These are phyloP conservation scores for Graphilbum ipis-grandicollis DNA, from an alignment of 2,329 filamentous ascomycete genomes.

Conservation along the genomic window DNA sequence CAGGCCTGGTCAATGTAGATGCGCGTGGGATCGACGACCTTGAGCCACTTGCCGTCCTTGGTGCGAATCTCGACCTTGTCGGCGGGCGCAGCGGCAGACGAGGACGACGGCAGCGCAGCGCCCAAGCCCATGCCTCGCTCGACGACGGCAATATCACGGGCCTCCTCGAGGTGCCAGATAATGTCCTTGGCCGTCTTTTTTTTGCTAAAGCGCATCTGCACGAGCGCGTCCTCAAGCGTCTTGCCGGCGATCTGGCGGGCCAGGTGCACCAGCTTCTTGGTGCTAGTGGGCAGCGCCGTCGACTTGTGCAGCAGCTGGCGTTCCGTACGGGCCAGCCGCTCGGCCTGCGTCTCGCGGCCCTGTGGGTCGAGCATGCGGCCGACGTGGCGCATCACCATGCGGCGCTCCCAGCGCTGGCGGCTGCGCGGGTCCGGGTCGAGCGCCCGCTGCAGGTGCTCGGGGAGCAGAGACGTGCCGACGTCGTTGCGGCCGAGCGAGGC, in stretches of 20 bases:
- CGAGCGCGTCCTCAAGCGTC: slow-evolving; percentile 79
- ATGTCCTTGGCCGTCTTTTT: slow-evolving; percentile 83
- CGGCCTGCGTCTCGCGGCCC: slow-evolving; percentile 32
- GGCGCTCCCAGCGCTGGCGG: slow-evolving; percentile 62
- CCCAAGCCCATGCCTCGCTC: slow-evolving; percentile 71
- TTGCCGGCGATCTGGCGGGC: slow-evolving; percentile 84
- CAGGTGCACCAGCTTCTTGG: slow-evolving; percentile 82
- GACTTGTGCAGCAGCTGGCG: slow-evolving; percentile 40
- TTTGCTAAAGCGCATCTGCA: slow-evolving; percentile 89
- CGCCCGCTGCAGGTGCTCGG: slow-evolving; percentile 39
- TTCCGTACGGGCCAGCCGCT: slow-evolving; percentile 50
- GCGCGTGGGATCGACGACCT: slow-evolving; percentile 55
- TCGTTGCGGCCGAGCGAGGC: slow-evolving; percentile 3
- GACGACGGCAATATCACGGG: slow-evolving; percentile 65
- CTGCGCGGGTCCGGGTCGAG: slow-evolving; percentile 60
- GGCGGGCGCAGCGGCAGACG: slow-evolving; percentile 6
- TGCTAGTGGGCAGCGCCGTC: slow-evolving; percentile 60
- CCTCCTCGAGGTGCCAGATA: slow-evolving; percentile 60
- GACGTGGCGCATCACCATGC: slow-evolving; percentile 66
- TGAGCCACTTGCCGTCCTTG: slow-evolving; percentile 57
- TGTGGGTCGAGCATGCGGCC: slow-evolving; percentile 46
- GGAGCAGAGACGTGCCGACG: slow-evolving; percentile 18
- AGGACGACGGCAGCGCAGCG: no score
- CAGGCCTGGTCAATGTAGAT: slow-evolving; percentile 89
- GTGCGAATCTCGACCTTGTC: slow-evolving; percentile 45